Conservation (phyloP, 73 alveolate species). For the Tetrahymena malaccensis region DNA sequence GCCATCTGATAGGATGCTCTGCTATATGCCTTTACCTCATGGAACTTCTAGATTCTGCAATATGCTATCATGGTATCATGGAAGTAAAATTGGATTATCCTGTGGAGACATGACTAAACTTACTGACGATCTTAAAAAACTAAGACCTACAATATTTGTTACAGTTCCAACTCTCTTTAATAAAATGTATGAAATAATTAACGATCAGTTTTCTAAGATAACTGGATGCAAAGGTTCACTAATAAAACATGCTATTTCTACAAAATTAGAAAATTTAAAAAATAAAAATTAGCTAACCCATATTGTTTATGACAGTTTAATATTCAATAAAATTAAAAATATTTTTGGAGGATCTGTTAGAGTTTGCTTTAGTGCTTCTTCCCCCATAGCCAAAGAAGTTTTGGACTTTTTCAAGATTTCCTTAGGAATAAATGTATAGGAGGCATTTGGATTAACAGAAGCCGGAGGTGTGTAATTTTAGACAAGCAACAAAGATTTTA, state of each 20-base stretch:
- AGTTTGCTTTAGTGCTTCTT: conserved; percentile 71
- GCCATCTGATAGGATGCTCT: conserved; percentile 59
- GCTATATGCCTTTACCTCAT: conserved; percentile 86
- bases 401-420: conserved; percentile 60
- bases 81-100: conserved; percentile 67
- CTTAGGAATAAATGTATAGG: conserved; percentile 54
- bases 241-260: conserved; percentile 62
- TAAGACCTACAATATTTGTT: conserved; percentile 90
- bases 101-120: conserved; percentile 76
- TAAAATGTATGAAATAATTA: conserved; percentile 78
- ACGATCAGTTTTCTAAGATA: conserved; percentile 45
- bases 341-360: conserved; percentile 84
- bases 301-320: conserved; percentile 63
- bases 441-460: conserved; percentile 49
- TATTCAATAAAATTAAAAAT: conserved; percentile 63
- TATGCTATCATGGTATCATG: conserved; percentile 39
- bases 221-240: conserved; percentile 57
- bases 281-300: conserved; percentile 45
- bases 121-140: conserved; percentile 70
- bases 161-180: conserved; percentile 93
- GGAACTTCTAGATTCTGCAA: conserved; percentile 64
- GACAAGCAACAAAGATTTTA: conserved; percentile 14
- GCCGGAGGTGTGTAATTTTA: conserved; percentile 27
- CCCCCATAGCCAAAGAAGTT: conserved; percentile 78
- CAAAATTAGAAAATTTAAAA: conserved; percentile 45